Evolutionary conservation across 1,139 yeast genomes (phyloP).

Genomic region (Diutina ranongensis): DNA sequence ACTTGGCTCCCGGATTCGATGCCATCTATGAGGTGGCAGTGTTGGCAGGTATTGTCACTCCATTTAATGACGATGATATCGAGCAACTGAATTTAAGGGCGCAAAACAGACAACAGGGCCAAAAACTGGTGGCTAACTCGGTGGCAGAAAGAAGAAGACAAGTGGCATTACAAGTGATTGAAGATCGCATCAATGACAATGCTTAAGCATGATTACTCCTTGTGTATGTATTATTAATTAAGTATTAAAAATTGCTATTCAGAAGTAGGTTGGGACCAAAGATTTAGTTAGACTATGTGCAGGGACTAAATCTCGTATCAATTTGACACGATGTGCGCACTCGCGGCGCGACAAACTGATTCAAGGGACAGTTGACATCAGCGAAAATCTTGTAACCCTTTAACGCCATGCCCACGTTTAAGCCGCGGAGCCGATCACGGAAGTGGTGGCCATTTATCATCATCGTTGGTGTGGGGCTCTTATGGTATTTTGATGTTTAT

Average conservation of each 20-base stretch:
- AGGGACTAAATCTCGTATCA: too few species aligned
- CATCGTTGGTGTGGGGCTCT: not conserved
- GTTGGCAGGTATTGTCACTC: conserved; percentile 43
- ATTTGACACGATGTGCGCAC: not conserved
- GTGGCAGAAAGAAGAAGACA: conserved; percentile 81
- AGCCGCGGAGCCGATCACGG: conserved; percentile 1
- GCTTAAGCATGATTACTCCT: too few species aligned
- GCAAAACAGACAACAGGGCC: conserved; percentile 39
- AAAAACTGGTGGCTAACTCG: conserved; percentile 37
- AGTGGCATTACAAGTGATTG: conserved; percentile 72
- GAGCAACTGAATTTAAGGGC: conserved; percentile 69
- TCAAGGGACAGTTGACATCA: not conserved
- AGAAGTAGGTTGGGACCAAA: too few species aligned
- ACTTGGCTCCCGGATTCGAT: conserved; percentile 43
- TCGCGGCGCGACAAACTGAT: not conserved
- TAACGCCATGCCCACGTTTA: conserved; percentile 3
- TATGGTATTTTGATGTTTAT: conserved; percentile 1
- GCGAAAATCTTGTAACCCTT: too few species aligned
- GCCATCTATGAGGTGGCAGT: conserved; percentile 42
- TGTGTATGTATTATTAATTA: too few species aligned
- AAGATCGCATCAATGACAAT: conserved; percentile 43
- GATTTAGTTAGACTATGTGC: too few species aligned
- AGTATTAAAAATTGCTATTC: too few species aligned
- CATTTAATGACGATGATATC: conserved; percentile 59
- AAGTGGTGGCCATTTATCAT: not conserved